Conservation (phyloP, 2,329 filamentous ascomycete genomes). For the Dactylellina leptospora region DNA sequence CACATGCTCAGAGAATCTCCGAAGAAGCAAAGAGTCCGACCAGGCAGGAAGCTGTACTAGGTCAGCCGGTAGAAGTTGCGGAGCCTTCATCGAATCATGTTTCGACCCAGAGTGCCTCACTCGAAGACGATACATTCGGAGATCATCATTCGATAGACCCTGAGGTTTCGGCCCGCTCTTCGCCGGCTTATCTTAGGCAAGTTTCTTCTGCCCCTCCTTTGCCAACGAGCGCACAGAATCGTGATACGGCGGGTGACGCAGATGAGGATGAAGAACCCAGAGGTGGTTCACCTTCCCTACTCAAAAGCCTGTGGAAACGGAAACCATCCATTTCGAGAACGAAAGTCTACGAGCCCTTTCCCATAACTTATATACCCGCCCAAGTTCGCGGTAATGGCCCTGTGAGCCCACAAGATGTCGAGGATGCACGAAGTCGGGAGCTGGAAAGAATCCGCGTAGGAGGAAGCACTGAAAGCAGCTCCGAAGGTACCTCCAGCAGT, state of each 20-base stretch:
- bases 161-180: constrained; percentile 12
- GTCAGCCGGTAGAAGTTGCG: constrained; percentile 8
- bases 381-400: constrained; percentile 41
- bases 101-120: constrained; percentile 1
- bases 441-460: constrained; percentile 41
- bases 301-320: constrained; percentile 31
- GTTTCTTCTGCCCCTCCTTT: not conserved
- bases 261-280: constrained; percentile 8
- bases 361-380: constrained; percentile 47
- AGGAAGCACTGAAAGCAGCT: constrained; percentile 34
- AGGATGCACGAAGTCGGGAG: constrained; percentile 39
- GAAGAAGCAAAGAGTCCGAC: constrained; percentile 4
- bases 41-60: constrained; percentile 23
- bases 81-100: constrained; percentile 27
- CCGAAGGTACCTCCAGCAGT: constrained; percentile 35
- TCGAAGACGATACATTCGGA: constrained; percentile 31
- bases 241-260: not conserved
- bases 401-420: constrained; percentile 40
- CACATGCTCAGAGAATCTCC: constrained; percentile 6
- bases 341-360: constrained; percentile 34
- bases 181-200: constrained; percentile 1
- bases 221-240: not conserved
- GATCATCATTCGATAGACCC: constrained; percentile 44
- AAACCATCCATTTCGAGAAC: constrained; percentile 10
- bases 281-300: constrained; percentile 17